A percentile compares a stretch with the other conserved stretches of the same genome.
These are phyloP conservation scores for Ophiognomonia clavigignenti-juglandacearum DNA, from an alignment of 2,329 filamentous ascomycete species.

Conservation along the genomic window DNA sequence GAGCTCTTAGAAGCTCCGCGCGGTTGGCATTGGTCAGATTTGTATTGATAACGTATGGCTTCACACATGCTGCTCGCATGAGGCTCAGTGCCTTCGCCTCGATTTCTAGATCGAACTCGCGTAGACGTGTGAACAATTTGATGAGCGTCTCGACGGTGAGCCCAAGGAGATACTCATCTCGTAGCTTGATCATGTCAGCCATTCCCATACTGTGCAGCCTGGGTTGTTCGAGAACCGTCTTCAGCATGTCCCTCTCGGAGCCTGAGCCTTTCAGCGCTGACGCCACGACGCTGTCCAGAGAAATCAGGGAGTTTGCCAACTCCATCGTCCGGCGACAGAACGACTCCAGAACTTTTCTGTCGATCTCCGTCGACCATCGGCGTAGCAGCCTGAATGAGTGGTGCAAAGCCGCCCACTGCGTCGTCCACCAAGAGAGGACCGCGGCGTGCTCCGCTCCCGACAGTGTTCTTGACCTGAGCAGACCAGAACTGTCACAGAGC, in stretches of 20 bases:
- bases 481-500: slow-evolving; percentile 52
- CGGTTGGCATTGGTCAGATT: slow-evolving; percentile 80
- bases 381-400: slow-evolving; percentile 81
- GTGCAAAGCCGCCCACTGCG: slow-evolving; percentile 75
- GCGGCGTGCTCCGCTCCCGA: slow-evolving; percentile 58
- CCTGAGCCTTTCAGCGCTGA: slow-evolving; percentile 50
- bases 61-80: slow-evolving; percentile 64
- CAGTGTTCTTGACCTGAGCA: slow-evolving; percentile 51
- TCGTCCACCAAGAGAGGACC: slow-evolving; percentile 75
- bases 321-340: slow-evolving; percentile 96
- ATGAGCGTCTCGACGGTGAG: slow-evolving; percentile 78
- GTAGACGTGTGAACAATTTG: slow-evolving; percentile 79
- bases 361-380: slow-evolving; percentile 70
- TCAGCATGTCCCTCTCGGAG: slow-evolving; percentile 36
- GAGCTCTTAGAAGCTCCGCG: slow-evolving; percentile 67
- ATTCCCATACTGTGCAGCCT: slow-evolving; percentile 62
- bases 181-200: slow-evolving; percentile 83
- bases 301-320: slow-evolving; percentile 79
- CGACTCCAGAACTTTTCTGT: slow-evolving; percentile 77
- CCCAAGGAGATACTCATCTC: slow-evolving; percentile 79
- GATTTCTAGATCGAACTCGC: slow-evolving; percentile 70
- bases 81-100: slow-evolving; percentile 53
- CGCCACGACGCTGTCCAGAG: slow-evolving; percentile 78
- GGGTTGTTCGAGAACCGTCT: slow-evolving; percentile 57
- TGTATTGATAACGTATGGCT: slow-evolving; percentile 60